Evolutionary conservation across 805 yeast genomes (phyloP).

Genomic region (Saccharomycopsis lassenensis): DNA sequence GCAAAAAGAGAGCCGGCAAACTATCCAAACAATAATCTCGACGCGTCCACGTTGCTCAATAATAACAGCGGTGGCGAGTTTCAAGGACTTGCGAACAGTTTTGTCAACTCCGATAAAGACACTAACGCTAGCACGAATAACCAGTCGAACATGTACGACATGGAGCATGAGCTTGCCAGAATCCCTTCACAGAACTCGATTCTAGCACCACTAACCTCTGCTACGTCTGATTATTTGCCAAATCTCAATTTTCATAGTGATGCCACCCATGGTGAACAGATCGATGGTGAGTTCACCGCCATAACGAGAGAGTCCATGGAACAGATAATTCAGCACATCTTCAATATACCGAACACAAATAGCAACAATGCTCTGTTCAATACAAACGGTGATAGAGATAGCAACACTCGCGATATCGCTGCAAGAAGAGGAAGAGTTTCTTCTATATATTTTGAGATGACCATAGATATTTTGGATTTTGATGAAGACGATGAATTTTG

Average conservation of each 20-base stretch:
- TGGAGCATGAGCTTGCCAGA: not conserved
- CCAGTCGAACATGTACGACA: not conserved
- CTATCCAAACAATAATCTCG: constrained; percentile 2
- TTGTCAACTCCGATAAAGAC: not conserved
- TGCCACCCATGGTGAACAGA: constrained; percentile 9
- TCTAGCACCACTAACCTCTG: not conserved
- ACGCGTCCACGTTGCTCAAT: constrained; percentile 2
- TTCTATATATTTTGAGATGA: constrained; percentile 18
- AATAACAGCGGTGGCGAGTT: not conserved
- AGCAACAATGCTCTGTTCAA: not conserved
- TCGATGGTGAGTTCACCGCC: constrained; percentile 16
- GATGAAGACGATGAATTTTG: constrained; percentile 2
- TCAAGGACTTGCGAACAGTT: constrained; percentile 1
- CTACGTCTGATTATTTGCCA: not conserved
- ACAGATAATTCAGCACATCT: constrained; percentile 16
- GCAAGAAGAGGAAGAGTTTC: constrained; percentile 7
- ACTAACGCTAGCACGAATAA: not conserved
- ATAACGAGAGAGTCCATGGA: constrained; percentile 17
- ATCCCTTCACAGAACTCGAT: not conserved
- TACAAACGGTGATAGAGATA: not conserved
- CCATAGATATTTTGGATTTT: constrained; percentile 16
- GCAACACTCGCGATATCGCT: not conserved
- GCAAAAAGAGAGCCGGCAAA: not conserved
- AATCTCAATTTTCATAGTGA: not conserved
- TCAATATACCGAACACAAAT: constrained; percentile 11